Base-by-base conservation (phyloP, 2,329 filamentous ascomycete genomes). In the Orbilia javanica region DNA sequence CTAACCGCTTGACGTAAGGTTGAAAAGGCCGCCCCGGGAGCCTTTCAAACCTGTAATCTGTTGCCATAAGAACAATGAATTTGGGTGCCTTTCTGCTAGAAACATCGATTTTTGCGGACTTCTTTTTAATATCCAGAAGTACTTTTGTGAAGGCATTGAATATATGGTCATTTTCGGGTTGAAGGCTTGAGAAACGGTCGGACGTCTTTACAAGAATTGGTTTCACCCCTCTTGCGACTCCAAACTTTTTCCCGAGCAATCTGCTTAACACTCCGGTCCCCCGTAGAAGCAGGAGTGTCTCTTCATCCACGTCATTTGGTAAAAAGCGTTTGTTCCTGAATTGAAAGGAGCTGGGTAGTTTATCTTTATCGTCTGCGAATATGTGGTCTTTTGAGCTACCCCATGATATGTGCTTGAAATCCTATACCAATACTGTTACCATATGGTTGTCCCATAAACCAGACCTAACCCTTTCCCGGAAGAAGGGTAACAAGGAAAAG, bases 161-260 rank as follows among this genome's bases (percentile, higher is more conserved):
- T 8, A 53, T 53, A 15, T n/a, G 6, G 31, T 53, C 50, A 0
- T 11, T 29, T 3, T 29, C 13, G 4, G 50, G 46, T 25, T 50
- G 22, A 4, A 27, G 50, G 3, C 27, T 18, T 11, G 27, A 53
- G 25, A 29, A 18, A 11, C 42, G 62, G 27, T 50, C 18, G 0
- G 42, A 44, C n/a, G 27, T 34, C 31, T 65, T 65, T 2, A 65
- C 62, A 4, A 67, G 20, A n/a, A 53, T 18, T 13, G 62, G 62
- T 15, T 36, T 65, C 8, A 44, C 44, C 0, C 27, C 29, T 18
- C 13, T 34, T 22, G 62, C 62, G n/a, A 65, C 39, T 1, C 62
- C 62, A n/a, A 22, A 48, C 7, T 36, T 15, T 10, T 8, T 8
- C 5, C 62, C 62, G 0, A 52, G 25, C 1, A 65, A 27, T 65